Percentiles rank a stretch among this genome's conserved stretches.
Conservation (phyloP, 73 alveolate species). For the Blepharisma japonicum region DNA sequence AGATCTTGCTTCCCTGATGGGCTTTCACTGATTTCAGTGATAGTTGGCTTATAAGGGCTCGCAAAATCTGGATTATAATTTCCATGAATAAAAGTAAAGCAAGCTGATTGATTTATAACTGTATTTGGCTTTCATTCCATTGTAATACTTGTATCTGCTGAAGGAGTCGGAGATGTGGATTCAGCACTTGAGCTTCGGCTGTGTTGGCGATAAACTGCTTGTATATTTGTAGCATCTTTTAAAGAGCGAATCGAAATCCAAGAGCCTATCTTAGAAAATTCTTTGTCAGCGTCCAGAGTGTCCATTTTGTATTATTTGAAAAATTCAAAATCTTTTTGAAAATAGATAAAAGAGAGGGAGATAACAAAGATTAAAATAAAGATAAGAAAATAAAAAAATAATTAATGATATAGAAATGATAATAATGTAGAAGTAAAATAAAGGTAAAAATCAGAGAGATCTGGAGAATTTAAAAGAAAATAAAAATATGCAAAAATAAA, state of each 20-base stretch:
- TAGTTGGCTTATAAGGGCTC: no score
- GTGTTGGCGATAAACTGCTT: neutral
- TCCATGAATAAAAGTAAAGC: slow-evolving; percentile 12
- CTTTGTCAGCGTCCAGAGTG: no score
- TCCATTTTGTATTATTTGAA: no score
- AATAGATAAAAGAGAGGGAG: no score
- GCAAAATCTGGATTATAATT: neutral
- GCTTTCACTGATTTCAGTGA: slow-evolving; percentile 3
- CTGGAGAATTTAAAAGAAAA: no score
- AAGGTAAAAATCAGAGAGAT: no score
- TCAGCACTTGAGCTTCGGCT: neutral
- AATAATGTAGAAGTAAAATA: no score
- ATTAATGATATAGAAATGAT: no score
- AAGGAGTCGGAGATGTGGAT: slow-evolving; percentile 4
- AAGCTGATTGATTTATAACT: neutral
- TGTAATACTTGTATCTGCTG: neutral
- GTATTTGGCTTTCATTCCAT: slow-evolving; percentile 32
- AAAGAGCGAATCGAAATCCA: slow-evolving; percentile 25
- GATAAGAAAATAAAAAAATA: no score
- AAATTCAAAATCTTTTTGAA: no score
- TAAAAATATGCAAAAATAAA: no score
- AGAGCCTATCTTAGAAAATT: neutral
- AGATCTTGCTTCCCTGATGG: neutral
- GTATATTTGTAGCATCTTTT: neutral
- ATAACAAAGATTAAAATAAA: no score